Percentiles rank a stretch among this genome's conserved stretches.
phyloP scores from a whole-genome alignment of 2,329 filamentous ascomycete genomes.

The Xenoacremonium recifei region DNA sequence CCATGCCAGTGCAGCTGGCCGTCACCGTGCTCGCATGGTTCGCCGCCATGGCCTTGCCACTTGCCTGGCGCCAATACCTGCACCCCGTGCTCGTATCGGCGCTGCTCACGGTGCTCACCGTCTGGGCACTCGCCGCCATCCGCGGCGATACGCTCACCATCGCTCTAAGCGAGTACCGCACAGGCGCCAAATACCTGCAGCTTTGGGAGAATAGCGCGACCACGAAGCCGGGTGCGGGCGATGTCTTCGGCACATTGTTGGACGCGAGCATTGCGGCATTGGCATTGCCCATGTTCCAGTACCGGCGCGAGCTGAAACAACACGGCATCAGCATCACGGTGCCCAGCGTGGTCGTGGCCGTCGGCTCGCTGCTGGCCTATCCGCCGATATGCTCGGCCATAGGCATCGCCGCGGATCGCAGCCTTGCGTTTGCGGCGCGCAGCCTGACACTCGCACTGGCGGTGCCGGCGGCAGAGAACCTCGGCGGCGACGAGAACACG shows the following conservation, averaged over 20 bases:
- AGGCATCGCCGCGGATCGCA: conserved; percentile 51
- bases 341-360: conserved; percentile 50
- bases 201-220: conserved; percentile 43
- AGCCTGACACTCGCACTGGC: conserved; percentile 61
- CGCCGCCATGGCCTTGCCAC: conserved; percentile 46
- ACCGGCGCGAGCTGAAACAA: conserved; percentile 52
- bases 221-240: conserved; percentile 51
- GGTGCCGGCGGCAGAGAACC: conserved; percentile 52
- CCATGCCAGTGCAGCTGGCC: conserved; percentile 45
- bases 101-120: conserved; percentile 47
- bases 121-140: conserved; percentile 53
- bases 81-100: conserved; percentile 60
- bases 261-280: conserved; percentile 59
- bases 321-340: conserved; percentile 55
- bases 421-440: conserved; percentile 54
- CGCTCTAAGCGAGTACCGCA: conserved; percentile 48
- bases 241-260: conserved; percentile 53
- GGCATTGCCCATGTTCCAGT: conserved; percentile 60
- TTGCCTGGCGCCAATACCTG: conserved; percentile 48
- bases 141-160: conserved; percentile 38
- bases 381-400: conserved; percentile 53
- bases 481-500: conserved; percentile 56
- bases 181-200: conserved; percentile 50
- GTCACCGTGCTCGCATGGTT: conserved; percentile 54
- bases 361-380: conserved; percentile 56